Conservation (phyloP, 2,329 filamentous ascomycete species). For the Seiridium unicorne region DNA sequence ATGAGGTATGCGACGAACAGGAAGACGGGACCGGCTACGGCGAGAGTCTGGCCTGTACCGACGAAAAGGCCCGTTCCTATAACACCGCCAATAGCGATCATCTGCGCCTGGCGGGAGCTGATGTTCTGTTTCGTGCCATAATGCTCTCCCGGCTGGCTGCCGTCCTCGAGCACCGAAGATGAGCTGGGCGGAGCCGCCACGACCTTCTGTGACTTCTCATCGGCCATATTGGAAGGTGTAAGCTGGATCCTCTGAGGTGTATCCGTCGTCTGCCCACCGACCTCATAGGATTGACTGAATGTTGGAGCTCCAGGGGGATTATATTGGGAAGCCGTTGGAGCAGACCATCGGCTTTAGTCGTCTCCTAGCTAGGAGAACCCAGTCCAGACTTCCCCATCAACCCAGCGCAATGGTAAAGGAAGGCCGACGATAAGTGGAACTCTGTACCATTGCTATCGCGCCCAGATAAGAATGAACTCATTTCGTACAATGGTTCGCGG, state of each 20-base stretch:
- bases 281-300: no score
- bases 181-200: neutral
- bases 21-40: constrained; percentile 27
- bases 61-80: constrained; percentile 42
- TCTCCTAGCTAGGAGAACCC: no score
- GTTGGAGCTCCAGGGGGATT: no score
- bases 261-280: neutral
- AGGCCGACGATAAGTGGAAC: no score
- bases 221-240: neutral
- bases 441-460: no score
- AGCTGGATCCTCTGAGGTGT: neutral
- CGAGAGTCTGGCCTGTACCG: constrained; percentile 25
- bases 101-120: constrained; percentile 13
- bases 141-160: neutral
- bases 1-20: constrained; percentile 43
- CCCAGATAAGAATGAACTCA: no score
- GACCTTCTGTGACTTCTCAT: neutral
- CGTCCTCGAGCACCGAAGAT: neutral
- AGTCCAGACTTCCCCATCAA: no score
- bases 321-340: no score
- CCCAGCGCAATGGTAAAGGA: no score
- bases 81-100: constrained; percentile 10
- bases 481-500: neutral
- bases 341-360: no score
- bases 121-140: constrained; percentile 5